These are phyloP conservation scores for Drosera capensis DNA, from an alignment of 148 eudicot genomes.

Conservation along the genomic window DNA sequence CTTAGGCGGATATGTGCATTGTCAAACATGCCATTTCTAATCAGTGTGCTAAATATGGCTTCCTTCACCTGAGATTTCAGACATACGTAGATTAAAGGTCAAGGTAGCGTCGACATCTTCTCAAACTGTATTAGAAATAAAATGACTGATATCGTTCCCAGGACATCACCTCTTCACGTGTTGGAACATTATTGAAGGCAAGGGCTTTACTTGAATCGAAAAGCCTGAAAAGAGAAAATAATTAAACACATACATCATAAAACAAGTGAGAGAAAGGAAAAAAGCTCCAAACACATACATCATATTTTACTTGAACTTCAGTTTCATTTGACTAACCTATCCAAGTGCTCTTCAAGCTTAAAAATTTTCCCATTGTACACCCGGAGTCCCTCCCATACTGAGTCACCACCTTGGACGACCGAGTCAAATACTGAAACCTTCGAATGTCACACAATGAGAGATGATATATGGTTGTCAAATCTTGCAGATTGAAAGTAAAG, in stretches of 20 bases:
- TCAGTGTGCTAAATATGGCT: slow-evolving; percentile 78
- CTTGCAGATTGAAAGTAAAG: neutral
- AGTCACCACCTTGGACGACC: slow-evolving; percentile 99
- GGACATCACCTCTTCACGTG: slow-evolving; percentile 60
- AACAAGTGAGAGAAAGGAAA: too few relatives aligned
- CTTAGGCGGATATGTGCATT: slow-evolving; percentile 84
- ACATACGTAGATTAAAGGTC: neutral
- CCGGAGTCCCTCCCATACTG: slow-evolving; percentile 97
- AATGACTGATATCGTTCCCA: neutral
- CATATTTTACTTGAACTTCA: neutral
- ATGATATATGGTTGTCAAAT: neutral
- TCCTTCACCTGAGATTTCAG: slow-evolving; percentile 58
- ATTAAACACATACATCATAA: neutral
- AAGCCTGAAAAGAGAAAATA: slow-evolving; percentile 26
- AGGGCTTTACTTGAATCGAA: slow-evolving; percentile 98
- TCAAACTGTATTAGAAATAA: neutral
- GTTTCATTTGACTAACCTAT: slow-evolving; percentile 44
- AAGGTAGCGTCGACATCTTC: neutral
- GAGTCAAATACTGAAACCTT: slow-evolving; percentile 97
- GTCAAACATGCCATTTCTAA: slow-evolving; percentile 83
- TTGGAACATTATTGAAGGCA: slow-evolving; percentile 74
- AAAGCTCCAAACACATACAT: neutral
- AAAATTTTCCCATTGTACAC: slow-evolving; percentile 71
- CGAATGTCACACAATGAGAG: slow-evolving; percentile 12
- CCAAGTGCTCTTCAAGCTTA: slow-evolving; percentile 93